Evolutionary conservation across 768 basidiomycete genomes (phyloP).

Genomic region (Leccinum fibrillosum): DNA sequence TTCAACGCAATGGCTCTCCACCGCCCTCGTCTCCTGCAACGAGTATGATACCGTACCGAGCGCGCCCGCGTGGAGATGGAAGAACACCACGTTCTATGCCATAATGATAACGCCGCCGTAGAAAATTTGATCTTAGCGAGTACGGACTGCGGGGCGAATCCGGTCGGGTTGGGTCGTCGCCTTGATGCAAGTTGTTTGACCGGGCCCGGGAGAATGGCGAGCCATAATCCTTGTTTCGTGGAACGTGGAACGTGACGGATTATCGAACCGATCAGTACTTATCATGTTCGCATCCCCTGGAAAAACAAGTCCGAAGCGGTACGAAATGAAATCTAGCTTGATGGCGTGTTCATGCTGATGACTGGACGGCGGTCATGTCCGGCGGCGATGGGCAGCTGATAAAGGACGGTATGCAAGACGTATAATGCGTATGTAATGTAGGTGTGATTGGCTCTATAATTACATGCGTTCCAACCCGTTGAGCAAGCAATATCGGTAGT

Average conservation of each 20-base stretch:
- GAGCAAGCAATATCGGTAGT: slow-evolving; percentile 21
- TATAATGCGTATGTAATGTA: slow-evolving; percentile 26
- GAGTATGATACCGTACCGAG: neutral
- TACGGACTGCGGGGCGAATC: neutral
- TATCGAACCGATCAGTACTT: slow-evolving; percentile 13
- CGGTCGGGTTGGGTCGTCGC: neutral
- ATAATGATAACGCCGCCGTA: neutral
- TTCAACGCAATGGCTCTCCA: neutral
- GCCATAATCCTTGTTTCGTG: neutral
- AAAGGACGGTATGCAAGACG: slow-evolving; percentile 18
- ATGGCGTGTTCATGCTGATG: neutral
- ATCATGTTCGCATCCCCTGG: slow-evolving; percentile 11
- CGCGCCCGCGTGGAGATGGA: neutral
- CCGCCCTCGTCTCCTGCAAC: neutral
- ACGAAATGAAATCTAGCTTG: slow-evolving; percentile 8
- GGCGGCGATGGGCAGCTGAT: slow-evolving; percentile 7
- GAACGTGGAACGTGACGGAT: neutral
- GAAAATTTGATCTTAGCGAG: neutral
- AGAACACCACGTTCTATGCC: neutral
- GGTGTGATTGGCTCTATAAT: slow-evolving; percentile 26
- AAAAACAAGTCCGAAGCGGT: neutral
- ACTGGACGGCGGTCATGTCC: slow-evolving; percentile 3
- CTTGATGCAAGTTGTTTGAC: neutral
- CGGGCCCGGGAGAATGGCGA: neutral
- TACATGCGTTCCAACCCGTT: slow-evolving; percentile 33